A percentile compares a stretch with the other conserved stretches of the same genome.
phyloP scores from a whole-genome alignment of 2,329 filamentous ascomycete genomes.

The Trichoderma sp. region DNA sequence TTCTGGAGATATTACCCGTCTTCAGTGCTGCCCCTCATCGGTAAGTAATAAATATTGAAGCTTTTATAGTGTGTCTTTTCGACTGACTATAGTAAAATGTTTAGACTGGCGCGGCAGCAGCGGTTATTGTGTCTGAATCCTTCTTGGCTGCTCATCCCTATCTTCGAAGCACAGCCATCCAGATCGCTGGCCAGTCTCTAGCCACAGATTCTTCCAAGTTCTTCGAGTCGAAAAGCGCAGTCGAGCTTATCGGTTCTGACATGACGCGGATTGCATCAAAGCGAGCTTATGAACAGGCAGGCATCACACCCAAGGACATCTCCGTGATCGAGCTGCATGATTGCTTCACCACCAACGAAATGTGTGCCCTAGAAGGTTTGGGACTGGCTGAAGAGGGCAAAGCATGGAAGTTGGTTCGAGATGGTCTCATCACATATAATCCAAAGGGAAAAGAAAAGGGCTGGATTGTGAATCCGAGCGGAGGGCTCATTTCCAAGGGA shows the following conservation, averaged over 20 bases:
- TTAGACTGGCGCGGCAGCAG: background rate
- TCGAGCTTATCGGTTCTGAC: background rate
- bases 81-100: background rate
- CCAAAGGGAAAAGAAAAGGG: background rate
- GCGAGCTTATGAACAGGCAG: background rate
- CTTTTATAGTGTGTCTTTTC: background rate
- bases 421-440: background rate
- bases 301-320: background rate
- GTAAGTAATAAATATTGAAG: background rate
- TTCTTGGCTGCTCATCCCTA: background rate
- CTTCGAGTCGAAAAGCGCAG: background rate
- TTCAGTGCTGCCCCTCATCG: background rate
- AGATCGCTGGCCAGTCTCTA: background rate
- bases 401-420: background rate
- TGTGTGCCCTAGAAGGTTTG: background rate
- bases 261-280: background rate
- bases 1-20: background rate
- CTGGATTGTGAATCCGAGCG: conserved; percentile 2
- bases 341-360: background rate
- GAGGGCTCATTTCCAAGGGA: background rate
- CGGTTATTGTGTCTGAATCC: background rate
- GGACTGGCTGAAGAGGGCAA: background rate
- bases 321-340: background rate
- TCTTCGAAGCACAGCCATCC: background rate
- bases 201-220: background rate